These are phyloP conservation scores for Gillenia trifoliata DNA, from an alignment of 306 rosid genomes.

Conservation along the genomic window DNA sequence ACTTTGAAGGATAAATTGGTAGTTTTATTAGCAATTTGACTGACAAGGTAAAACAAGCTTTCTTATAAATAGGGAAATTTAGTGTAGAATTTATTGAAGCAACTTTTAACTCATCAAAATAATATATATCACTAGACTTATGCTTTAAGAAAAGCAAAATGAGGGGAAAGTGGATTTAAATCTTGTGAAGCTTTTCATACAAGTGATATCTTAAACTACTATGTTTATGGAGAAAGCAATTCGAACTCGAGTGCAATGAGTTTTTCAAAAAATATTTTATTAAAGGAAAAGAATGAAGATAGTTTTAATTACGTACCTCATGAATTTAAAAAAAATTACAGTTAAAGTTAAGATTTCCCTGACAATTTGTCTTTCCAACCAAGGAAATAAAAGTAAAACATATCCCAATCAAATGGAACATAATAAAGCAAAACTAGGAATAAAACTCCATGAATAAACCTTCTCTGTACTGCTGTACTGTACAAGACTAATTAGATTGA, in stretches of 20 bases:
- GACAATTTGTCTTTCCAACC: background rate
- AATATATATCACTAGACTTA: background rate
- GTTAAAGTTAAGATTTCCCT: background rate
- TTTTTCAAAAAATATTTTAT: background rate
- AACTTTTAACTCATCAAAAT: background rate
- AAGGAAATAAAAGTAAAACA: conserved; percentile 19
- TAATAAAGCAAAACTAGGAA: conserved; percentile 4
- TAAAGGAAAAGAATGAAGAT: background rate
- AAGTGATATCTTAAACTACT: too few relatives aligned
- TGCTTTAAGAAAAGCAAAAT: background rate
- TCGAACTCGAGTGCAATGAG: too few relatives aligned
- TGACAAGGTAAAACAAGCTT: background rate
- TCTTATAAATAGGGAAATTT: background rate
- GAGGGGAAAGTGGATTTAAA: too few relatives aligned
- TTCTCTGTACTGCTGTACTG: conserved; percentile 31
- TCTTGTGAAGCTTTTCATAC: too few relatives aligned
- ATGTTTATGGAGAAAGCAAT: too few relatives aligned
- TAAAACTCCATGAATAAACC: conserved; percentile 23
- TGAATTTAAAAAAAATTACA: background rate
- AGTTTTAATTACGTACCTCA: background rate
- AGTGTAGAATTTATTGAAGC: background rate
- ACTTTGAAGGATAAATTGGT: too few relatives aligned
- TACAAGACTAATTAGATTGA: conserved; percentile 35
- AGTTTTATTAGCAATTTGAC: background rate
- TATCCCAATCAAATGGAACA: conserved; percentile 6